Evolutionary conservation across 345 rosid genomes (phyloP).

Genomic region (Reutealis trisperma): DNA sequence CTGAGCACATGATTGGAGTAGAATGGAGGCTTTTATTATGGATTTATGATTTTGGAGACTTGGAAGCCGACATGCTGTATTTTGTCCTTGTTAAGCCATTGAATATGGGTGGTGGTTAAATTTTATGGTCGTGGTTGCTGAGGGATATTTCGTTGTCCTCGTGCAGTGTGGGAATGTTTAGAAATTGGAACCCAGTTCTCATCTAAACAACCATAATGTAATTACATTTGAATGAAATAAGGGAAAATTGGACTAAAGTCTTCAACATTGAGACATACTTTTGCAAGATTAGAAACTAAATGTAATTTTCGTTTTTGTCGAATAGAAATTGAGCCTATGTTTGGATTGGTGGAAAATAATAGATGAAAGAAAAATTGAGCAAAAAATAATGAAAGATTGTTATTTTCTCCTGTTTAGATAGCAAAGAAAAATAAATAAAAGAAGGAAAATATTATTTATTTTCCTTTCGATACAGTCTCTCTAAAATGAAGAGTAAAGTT

Average conservation of each 20-base stretch:
- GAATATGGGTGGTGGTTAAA: neutral
- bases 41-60: neutral
- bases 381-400: too few species aligned
- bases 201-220: neutral
- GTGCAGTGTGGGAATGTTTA: neutral
- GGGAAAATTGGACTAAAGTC: neutral
- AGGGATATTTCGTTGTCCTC: too few species aligned
- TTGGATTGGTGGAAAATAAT: too few species aligned
- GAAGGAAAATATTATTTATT: too few species aligned
- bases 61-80: neutral
- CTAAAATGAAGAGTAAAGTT: too few species aligned
- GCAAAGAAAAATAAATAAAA: too few species aligned
- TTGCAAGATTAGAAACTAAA: neutral
- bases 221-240: neutral
- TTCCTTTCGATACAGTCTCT: too few species aligned
- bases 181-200: neutral
- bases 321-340: too few species aligned
- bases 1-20: neutral
- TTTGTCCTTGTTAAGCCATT: neutral
- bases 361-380: too few species aligned
- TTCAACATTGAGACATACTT: neutral
- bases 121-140: neutral
- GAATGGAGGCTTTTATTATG: too few species aligned
- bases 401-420: too few species aligned
- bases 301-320: too few species aligned